phyloP scores from a whole-genome alignment of 257 asterid species.

The Lavandula angustifolia region DNA sequence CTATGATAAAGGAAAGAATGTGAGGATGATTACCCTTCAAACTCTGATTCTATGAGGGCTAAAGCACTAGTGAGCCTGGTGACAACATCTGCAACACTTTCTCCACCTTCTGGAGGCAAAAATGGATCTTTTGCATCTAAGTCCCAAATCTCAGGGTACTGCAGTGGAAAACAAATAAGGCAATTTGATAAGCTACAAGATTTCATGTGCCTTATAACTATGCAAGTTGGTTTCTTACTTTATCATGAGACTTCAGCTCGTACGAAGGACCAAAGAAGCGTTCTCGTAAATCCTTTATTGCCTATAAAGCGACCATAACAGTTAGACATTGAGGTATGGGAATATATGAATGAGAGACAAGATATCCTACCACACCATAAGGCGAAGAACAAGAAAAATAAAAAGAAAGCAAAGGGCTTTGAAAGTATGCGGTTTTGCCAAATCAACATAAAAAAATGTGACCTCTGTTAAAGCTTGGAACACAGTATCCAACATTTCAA shows the following conservation, averaged over 20 bases:
- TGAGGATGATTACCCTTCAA: slow-evolving; percentile 51
- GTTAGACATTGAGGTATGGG: slow-evolving; percentile 22
- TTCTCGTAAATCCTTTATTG: slow-evolving; percentile 65
- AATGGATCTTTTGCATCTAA: slow-evolving; percentile 92
- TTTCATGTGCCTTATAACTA: slow-evolving; percentile 24
- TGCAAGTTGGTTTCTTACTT: slow-evolving; percentile 48
- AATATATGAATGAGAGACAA: slow-evolving; percentile 8
- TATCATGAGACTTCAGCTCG: slow-evolving; percentile 88
- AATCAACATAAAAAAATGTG: background rate
- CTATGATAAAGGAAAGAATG: slow-evolving; percentile 1
- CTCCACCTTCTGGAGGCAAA: slow-evolving; percentile 90
- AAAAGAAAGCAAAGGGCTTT: too few relatives aligned
- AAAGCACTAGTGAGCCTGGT: slow-evolving; percentile 74
- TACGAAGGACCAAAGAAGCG: slow-evolving; percentile 75
- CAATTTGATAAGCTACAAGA: slow-evolving; percentile 12
- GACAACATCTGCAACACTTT: slow-evolving; percentile 94
- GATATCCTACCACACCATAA: background rate
- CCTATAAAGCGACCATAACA: slow-evolving; percentile 47
- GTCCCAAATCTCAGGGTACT: slow-evolving; percentile 90
- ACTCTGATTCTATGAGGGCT: slow-evolving; percentile 61
- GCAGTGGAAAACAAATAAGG: slow-evolving; percentile 28
- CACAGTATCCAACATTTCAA: background rate
- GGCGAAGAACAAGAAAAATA: background rate
- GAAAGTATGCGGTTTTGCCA: slow-evolving; percentile 10
- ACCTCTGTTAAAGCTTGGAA: background rate